A percentile compares a stretch with the other conserved stretches of the same genome.
Evolutionary conservation across 2,329 filamentous ascomycete genomes (phyloP).

Genomic region (Ophidiomyces ophidiicola): DNA sequence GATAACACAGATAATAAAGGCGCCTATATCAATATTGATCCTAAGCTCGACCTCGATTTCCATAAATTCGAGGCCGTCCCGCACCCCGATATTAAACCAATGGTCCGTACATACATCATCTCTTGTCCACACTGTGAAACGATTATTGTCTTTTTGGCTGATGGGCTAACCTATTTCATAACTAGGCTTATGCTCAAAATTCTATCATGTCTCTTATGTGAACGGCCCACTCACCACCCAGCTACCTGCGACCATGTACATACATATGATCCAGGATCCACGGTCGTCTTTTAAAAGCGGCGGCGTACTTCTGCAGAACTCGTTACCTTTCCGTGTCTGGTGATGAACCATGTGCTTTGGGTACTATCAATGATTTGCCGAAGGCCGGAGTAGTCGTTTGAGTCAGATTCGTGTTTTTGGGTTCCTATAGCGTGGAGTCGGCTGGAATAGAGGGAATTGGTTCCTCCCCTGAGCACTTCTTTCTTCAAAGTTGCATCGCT

Average conservation of each 20-base stretch:
- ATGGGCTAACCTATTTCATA: slow-evolving; percentile 6
- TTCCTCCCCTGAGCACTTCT: too few species aligned
- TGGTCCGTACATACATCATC: slow-evolving; percentile 41
- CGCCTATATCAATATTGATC: slow-evolving; percentile 92
- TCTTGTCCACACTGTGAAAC: background rate
- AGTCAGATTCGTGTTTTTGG: background rate
- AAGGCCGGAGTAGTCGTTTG: background rate
- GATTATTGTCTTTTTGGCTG: background rate
- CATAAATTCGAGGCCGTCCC: slow-evolving; percentile 93
- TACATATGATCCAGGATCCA: too few species aligned
- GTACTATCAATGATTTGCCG: background rate
- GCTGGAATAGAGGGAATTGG: slow-evolving; percentile 6
- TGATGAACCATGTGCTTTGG: background rate
- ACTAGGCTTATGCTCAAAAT: slow-evolving; percentile 37
- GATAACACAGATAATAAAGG: slow-evolving; percentile 97
- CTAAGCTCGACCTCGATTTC: slow-evolving; percentile 82
- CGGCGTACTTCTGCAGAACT: too few species aligned
- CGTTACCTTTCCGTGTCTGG: too few species aligned
- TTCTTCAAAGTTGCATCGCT: too few species aligned
- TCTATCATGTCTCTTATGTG: slow-evolving; percentile 28
- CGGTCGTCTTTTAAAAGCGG: too few species aligned
- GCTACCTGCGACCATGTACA: too few species aligned
- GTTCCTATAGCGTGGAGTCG: slow-evolving; percentile 4
- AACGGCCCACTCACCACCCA: background rate
- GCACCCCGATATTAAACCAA: slow-evolving; percentile 88